Percentiles rank a stretch among this genome's conserved stretches.
These are phyloP conservation scores for Pisolithus marmoratus DNA, from an alignment of 768 basidiomycete species.

Conservation along the genomic window DNA sequence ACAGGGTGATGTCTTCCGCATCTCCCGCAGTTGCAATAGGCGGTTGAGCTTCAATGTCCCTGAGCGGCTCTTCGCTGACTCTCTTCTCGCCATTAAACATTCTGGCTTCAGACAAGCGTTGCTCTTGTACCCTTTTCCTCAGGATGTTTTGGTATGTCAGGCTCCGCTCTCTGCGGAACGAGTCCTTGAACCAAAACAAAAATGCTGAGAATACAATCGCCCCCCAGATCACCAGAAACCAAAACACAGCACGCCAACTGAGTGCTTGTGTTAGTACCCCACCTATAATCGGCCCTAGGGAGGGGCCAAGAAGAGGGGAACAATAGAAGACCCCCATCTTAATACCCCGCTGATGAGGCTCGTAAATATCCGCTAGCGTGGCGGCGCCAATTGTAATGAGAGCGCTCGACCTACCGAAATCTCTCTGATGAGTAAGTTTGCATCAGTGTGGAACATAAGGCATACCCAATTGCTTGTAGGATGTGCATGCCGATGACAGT, in stretches of 20 bases:
- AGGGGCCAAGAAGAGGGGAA: conserved; percentile 71
- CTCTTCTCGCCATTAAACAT: conserved; percentile 5
- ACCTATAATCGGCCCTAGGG: conserved; percentile 65
- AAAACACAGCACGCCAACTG: conserved; percentile 81
- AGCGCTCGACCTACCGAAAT: conserved; percentile 47
- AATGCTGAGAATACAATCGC: conserved; percentile 52
- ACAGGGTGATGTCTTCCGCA: conserved; percentile 43
- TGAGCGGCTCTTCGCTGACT: not conserved
- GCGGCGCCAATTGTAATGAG: conserved; percentile 73
- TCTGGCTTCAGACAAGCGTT: conserved; percentile 13
- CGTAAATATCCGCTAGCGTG: conserved; percentile 75
- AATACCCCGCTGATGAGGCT: conserved; percentile 66
- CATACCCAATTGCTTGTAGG: conserved; percentile 60
- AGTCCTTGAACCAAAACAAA: conserved; percentile 72
- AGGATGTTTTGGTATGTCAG: conserved; percentile 69
- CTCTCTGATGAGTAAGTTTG: not conserved
- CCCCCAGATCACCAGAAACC: conserved; percentile 69
- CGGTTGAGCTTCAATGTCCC: conserved; percentile 23
- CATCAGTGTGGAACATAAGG: not conserved
- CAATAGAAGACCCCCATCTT: conserved; percentile 82
- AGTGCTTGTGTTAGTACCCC: conserved; percentile 62
- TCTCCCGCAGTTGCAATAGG: conserved; percentile 7
- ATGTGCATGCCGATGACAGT: conserved; percentile 63
- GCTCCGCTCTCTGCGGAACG: conserved; percentile 80
- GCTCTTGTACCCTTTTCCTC: conserved; percentile 33